Evolutionary conservation across 2,329 filamentous ascomycete genomes (phyloP).

Genomic region (Epichloe scottii): DNA sequence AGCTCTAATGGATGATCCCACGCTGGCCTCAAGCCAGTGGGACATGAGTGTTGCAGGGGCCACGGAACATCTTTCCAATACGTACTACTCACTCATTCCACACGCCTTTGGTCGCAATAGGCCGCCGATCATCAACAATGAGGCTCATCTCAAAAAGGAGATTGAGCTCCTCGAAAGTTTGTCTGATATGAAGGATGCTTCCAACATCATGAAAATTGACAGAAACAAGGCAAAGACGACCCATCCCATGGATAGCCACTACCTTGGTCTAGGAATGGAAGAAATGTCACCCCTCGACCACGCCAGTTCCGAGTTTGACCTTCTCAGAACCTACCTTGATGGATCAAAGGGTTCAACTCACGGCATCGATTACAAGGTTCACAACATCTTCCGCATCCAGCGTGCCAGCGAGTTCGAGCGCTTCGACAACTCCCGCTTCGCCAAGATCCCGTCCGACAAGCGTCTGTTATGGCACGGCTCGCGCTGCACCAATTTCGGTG

Average conservation of each 20-base stretch:
- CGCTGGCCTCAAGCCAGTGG: constrained; percentile 32
- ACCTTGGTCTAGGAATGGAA: constrained; percentile 54
- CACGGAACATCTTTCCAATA: constrained; percentile 56
- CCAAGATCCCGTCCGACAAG: constrained; percentile 48
- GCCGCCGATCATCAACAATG: constrained; percentile 52
- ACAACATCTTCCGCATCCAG: constrained; percentile 74
- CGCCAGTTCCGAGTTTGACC: constrained; percentile 46
- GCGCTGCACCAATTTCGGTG: constrained; percentile 71
- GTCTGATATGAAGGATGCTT: constrained; percentile 74
- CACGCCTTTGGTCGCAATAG: constrained; percentile 65
- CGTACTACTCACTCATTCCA: constrained; percentile 71
- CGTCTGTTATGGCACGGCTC: constrained; percentile 83
- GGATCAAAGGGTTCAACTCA: constrained; percentile 59
- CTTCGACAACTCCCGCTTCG: constrained; percentile 45
- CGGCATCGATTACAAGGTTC: constrained; percentile 42
- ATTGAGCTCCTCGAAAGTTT: constrained; percentile 69
- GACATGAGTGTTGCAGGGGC: constrained; percentile 24
- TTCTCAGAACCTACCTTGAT: constrained; percentile 55
- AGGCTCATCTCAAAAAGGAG: constrained; percentile 55
- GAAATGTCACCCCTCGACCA: constrained; percentile 62
- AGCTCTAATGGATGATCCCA: constrained; percentile 45
- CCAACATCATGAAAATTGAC: constrained; percentile 61
- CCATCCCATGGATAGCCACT: constrained; percentile 61
- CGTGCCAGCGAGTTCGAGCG: constrained; percentile 59
- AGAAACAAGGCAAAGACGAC: constrained; percentile 35